Evolutionary conservation across 1,284 basidiomycete genomes (phyloP).

Genomic region (Neonothopanus nambi): DNA sequence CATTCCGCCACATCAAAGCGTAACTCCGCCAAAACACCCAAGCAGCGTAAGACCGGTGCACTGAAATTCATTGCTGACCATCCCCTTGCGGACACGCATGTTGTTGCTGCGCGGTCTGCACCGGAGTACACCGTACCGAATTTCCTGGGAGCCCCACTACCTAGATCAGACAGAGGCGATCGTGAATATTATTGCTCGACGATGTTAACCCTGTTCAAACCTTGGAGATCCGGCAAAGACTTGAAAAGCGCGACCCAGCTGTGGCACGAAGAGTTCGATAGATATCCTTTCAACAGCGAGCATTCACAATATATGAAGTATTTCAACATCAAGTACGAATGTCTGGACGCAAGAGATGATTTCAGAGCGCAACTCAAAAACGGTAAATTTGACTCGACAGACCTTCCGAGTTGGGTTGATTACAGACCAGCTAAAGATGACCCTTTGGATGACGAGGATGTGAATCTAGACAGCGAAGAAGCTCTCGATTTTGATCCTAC

Average conservation of each 20-base stretch:
- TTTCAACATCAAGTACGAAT: neutral
- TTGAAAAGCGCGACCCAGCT: slow-evolving; percentile 10
- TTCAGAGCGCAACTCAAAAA: neutral
- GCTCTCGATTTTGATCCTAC: too few relatives aligned
- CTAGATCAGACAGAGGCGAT: slow-evolving; percentile 4
- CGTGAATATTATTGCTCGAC: slow-evolving; percentile 6
- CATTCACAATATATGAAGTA: neutral
- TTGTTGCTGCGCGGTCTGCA: neutral
- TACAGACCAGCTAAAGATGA: neutral
- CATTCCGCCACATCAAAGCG: too few relatives aligned
- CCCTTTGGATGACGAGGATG: too few relatives aligned
- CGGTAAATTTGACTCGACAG: neutral
- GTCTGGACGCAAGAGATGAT: neutral
- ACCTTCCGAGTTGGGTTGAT: neutral
- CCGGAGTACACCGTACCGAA: neutral
- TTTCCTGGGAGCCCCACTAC: neutral
- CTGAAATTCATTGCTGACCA: neutral
- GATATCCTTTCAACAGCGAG: neutral
- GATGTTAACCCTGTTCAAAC: too few relatives aligned
- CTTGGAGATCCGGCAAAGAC: slow-evolving; percentile 18
- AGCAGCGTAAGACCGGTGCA: too few relatives aligned
- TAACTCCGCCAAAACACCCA: too few relatives aligned
- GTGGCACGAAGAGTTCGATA: slow-evolving; percentile 18
- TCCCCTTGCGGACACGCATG: slow-evolving; percentile 1
- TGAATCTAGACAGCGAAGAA: too few relatives aligned